Conservation (phyloP, 768 basidiomycete species). For the Tremella yokohamensis region DNA sequence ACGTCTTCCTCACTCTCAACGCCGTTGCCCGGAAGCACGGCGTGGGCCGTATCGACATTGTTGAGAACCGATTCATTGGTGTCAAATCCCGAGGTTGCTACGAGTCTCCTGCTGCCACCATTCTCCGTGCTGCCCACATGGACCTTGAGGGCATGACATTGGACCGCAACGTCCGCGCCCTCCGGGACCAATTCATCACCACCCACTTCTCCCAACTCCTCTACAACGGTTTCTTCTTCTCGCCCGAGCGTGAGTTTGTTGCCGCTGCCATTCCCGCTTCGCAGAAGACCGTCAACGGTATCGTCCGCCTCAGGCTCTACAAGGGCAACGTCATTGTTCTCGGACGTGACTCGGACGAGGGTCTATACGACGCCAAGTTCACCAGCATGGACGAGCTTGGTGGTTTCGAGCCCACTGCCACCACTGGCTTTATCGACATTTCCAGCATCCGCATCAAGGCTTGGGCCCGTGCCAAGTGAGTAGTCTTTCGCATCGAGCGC, state of each 20-base stretch:
- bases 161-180: conserved; percentile 90
- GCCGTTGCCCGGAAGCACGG: conserved; percentile 90
- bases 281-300: conserved; percentile 93
- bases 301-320: conserved; percentile 84
- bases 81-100: conserved; percentile 99
- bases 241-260: conserved; percentile 96
- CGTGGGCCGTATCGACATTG: conserved; percentile 95
- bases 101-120: conserved; percentile 94
- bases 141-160: conserved; percentile 97
- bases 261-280: conserved; percentile 84
- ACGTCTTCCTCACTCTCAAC: conserved; percentile 89
- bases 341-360: conserved; percentile 80
- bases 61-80: conserved; percentile 98
- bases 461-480: conserved; percentile 55
- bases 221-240: conserved; percentile 99
- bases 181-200: conserved; percentile 93
- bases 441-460: conserved; percentile 98
- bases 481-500: neutral
- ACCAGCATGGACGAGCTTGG: conserved; percentile 99
- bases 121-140: conserved; percentile 89
- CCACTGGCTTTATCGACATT: conserved; percentile 93
- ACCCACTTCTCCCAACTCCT: conserved; percentile 82
- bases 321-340: conserved; percentile 95
- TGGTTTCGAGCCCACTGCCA: conserved; percentile 94
- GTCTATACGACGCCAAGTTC: conserved; percentile 90